Base-by-base conservation (phyloP, 257 asterid species). In the Craterostigma plantagineum region DNA sequence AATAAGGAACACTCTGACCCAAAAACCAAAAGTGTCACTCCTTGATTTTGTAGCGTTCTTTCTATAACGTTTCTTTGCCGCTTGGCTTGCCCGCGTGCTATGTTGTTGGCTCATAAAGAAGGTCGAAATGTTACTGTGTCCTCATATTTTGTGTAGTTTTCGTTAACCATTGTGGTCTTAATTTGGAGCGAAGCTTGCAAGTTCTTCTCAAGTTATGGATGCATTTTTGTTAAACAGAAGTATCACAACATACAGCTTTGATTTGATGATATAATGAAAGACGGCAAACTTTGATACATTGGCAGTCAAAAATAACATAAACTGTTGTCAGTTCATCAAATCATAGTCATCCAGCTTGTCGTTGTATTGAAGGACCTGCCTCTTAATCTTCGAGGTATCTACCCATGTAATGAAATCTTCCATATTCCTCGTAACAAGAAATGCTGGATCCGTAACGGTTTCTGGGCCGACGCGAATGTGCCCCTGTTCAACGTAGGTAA, bases 391-490 rank as follows among this genome's bases (percentile, higher is more conserved):
- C 0, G 95, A 83, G 13, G 95, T 70, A 65, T 90, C 98, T 0
- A 83, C 92, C 98, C 98, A 83, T 10, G 98, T 90, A 38, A 83
- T 50, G 16, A 83, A 79, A 68, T 83, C 92, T 62, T 90, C 93
- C 87, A 77, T 83, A 40, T 77, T 90, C 67, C 96, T 73, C 1
- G 96, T 83, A 10, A 90, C 90, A 23, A 75, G 86, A 63, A 63
- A 80, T 6, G 96, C 91, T 27, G 81, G 85, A 48, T 90, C 94
- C 0, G 78, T 69, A 35, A 90, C 62, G 2, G 92, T 79, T 27
- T 90, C 91, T 0, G 99, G 95, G 49, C 99, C 99, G 10, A 90
- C 92, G 13, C 99, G 91, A 56, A 83, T 59, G 67, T 90, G 99
- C 44, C 96, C 94, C 59, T 90, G 94, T 36, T 90, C 94, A n/a